Conservation (phyloP, 176 grass and related monocot species). For the Bromus sterilis region DNA sequence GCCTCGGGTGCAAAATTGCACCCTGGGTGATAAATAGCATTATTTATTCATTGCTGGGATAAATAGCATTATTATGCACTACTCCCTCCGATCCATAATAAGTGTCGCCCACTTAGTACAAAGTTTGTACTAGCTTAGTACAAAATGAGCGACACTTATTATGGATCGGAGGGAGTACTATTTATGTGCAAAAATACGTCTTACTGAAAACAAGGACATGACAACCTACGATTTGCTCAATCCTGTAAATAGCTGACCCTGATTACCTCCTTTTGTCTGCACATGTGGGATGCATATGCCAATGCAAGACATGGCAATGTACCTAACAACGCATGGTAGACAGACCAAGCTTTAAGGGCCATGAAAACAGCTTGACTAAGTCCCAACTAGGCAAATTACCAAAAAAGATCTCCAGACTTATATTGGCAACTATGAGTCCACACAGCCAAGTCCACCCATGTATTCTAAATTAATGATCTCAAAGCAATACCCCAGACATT, state of each 20-base stretch:
- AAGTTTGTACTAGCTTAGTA: no score
- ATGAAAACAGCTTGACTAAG: background rate
- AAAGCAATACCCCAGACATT: background rate
- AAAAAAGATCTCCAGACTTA: background rate
- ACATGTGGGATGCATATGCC: constrained; percentile 3
- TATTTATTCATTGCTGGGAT: no score
- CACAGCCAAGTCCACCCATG: background rate
- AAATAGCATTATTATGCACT: no score
- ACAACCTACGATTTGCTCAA: background rate
- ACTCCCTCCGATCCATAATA: no score
- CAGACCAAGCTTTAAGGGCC: background rate
- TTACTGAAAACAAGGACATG: background rate
- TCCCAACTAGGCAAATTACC: background rate
- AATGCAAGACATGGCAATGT: constrained; percentile 1
- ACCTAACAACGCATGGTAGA: background rate
- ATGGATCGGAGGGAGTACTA: no score
- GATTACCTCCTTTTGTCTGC: background rate
- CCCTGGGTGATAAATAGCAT: no score
- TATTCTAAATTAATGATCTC: constrained; percentile 1
- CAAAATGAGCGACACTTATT: no score
- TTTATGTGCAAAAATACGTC: background rate
- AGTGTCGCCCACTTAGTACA: no score
- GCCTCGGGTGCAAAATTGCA: no score
- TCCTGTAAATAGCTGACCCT: background rate
- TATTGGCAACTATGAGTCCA: background rate